A percentile compares a stretch with the other conserved stretches of the same genome.
Evolutionary conservation across 1,284 basidiomycete genomes (phyloP).

Genomic region (Peniophora sp.): DNA sequence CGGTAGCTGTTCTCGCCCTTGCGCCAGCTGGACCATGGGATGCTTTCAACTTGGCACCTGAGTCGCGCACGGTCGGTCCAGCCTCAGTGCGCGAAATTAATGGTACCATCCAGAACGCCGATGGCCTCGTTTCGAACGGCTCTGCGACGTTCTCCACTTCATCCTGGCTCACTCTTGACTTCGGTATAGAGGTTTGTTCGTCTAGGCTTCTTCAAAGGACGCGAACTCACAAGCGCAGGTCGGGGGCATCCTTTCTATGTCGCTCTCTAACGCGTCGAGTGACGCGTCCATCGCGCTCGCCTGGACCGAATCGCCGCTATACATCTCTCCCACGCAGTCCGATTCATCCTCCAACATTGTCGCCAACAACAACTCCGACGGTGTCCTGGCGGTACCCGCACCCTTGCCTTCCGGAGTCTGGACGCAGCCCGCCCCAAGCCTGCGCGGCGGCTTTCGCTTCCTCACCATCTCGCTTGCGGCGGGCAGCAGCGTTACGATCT

Average conservation of each 20-base stretch:
- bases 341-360: conserved; percentile 33
- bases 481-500: conserved; percentile 28
- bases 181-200: conserved; percentile 32
- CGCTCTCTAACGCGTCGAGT: conserved; percentile 21
- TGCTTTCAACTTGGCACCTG: conserved; percentile 37
- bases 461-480: conserved; percentile 40
- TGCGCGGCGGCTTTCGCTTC: conserved; percentile 50
- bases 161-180: conserved; percentile 38
- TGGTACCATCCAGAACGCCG: conserved; percentile 25
- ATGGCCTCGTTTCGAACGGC: conserved; percentile 21
- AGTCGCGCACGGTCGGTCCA: conserved; percentile 29
- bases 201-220: neutral
- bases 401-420: conserved; percentile 33
- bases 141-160: conserved; percentile 24
- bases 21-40: conserved; percentile 40
- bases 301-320: conserved; percentile 40
- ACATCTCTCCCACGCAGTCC: conserved; percentile 33
- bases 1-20: conserved; percentile 5
- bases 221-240: conserved; percentile 21
- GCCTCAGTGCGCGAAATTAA: conserved; percentile 21
- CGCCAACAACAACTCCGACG: conserved; percentile 34
- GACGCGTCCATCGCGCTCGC: conserved; percentile 33
- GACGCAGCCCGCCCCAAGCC: conserved; percentile 36
- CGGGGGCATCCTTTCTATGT: conserved; percentile 36
- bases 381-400: conserved; percentile 30